Base-by-base conservation (phyloP, 495 filamentous ascomycete genomes). In the Neurospora sublineolata region DNA sequence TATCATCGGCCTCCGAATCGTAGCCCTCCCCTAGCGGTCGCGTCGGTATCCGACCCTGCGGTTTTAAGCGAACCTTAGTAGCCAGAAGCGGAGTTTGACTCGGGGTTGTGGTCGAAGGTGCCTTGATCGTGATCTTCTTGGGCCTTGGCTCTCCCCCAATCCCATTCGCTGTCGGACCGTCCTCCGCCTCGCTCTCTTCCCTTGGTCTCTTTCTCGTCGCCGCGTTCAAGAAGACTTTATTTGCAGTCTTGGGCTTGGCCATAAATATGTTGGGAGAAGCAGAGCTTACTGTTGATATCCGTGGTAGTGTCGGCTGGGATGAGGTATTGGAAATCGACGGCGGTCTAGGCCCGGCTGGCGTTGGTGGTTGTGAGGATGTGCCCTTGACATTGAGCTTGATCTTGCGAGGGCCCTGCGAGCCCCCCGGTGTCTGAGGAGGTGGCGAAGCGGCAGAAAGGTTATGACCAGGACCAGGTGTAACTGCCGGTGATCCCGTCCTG, bases 1-100 rank as follows among this genome's bases (percentile, higher is more conserved):
- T 88, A 76, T 98, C 95, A 23, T 92, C 94, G 3, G 94, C 92
- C 80, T 98, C 95, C n/a, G 93, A 97, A 79, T 99, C 95, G 80
- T 98, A 99, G 9, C 94, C 96, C 27, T 95, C 92, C 18, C 94
- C 95, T 3, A 81, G 83, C 18, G 88, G 88, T 68, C 92, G 89
- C 0, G 87, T 84, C 58, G 89, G 89, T 0, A 88, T 87, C 75
- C 84, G 87, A 46, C 86, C 78, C 6, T 71, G 58, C 20, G 58
- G 46, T 73, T 83, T 88, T 79, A 3, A 78, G 37, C 10, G 73
- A 73, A 12, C 70, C 76, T 86, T 52, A 83, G 68, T 7, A 10
- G 70, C 18, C 9, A 42, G 8, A 37, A 40, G 33, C 72, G 46
- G 68, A 14, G 20, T 69, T 37, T 58, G 39, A 14, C 18, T 46